A percentile compares a stretch with the other conserved stretches of the same genome.
These are phyloP conservation scores for Cryomyces antarcticus DNA, from an alignment of 495 filamentous ascomycete species.

Conservation along the genomic window DNA sequence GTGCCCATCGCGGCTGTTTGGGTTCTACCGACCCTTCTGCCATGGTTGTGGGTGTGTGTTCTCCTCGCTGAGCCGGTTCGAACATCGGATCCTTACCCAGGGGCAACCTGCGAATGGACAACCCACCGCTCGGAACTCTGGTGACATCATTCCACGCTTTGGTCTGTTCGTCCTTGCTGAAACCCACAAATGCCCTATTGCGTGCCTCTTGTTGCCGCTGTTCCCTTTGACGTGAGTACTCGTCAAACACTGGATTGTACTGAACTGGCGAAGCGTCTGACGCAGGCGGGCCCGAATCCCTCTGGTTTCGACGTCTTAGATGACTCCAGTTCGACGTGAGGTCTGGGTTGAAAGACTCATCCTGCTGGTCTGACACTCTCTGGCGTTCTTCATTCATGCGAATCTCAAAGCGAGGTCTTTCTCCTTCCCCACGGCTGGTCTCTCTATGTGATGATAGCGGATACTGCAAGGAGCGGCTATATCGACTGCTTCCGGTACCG, in stretches of 20 bases:
- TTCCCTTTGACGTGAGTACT: neutral
- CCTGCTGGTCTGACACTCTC: neutral
- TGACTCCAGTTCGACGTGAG: neutral
- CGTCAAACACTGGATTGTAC: neutral
- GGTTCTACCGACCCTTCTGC: neutral
- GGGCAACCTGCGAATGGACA: too few relatives aligned
- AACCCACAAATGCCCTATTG: neutral
- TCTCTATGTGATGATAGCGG: neutral
- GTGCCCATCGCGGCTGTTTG: neutral
- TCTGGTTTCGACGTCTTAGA: neutral
- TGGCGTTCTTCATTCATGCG: neutral
- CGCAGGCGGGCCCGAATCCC: neutral
- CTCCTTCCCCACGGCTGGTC: neutral
- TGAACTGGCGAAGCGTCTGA: neutral
- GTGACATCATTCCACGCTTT: neutral
- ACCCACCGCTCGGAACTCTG: too few relatives aligned
- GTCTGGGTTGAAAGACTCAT: neutral
- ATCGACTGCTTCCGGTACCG: neutral
- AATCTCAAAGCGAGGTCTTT: neutral
- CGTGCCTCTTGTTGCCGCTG: neutral
- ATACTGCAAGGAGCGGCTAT: neutral
- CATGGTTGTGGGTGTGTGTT: neutral
- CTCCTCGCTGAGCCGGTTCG: too few relatives aligned
- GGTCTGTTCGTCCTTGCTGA: neutral
- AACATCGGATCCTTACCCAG: too few relatives aligned